Evolutionary conservation across 352 stramenopile species (phyloP), one percentile per base, ranked within the genome.

Genomic region (Thraustotheca clavata): DNA sequence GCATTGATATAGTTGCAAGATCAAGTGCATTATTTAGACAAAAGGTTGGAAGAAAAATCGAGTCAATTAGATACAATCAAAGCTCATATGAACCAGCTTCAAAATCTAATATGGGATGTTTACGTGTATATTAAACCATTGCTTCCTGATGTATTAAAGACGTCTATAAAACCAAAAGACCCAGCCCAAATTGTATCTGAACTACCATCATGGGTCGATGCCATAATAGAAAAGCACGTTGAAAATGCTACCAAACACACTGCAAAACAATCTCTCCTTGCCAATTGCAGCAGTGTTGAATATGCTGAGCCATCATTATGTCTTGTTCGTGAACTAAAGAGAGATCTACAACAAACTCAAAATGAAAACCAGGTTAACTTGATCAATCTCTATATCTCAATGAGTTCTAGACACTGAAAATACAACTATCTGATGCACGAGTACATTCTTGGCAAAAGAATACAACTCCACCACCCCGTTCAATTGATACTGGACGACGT

Each of bases 321-420:
- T 11, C 57, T 65, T 2, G 35, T 65, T 3, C 57, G 57, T 12
- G 57, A 65, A 24, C 26, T 65, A 4, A 39, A 55, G n/a, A 3
- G 18, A 2, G 57, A 65, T 22, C 24, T 65, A 1, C 27, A 34
- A 22, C 57, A 65, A 16, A 43, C 47, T n/a, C 46, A 27, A 14
- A 32, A 65, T n/a, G 57, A 65, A 39, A 65, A 65, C 38, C 57
- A 65, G 16, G 57, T 54, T 12, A 40, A n/a, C 20, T 57, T 8
- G 48, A n/a, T 5, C 35, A 18, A 14, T 52, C 46, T 22, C 33
- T 18, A 27, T 52, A 52, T 22, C n/a, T 6, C 8, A 57, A 38
- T 5, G n/a, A 24, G 6, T 50, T 12, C 2, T 31, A 52, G 43
- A 52, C 43, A 31, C 43, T 52, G 24, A 52, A 52, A 31, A 52